phyloP scores from a whole-genome alignment of 331 rosid genomes.

The Quercus phellos region DNA sequence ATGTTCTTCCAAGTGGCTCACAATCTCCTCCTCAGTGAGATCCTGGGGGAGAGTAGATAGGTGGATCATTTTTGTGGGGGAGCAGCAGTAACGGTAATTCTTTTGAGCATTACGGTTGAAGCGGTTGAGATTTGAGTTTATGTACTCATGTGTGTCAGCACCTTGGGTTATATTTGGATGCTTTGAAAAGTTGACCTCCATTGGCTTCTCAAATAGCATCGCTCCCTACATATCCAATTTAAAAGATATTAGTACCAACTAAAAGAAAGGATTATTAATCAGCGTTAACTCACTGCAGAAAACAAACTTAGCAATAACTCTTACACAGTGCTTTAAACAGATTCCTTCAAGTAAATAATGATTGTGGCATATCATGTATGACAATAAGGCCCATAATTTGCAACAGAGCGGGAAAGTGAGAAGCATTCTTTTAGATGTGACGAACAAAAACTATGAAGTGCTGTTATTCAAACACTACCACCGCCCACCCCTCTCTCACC shows the following conservation, averaged over 20 bases:
- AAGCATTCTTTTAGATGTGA: neutral
- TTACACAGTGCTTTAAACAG: neutral
- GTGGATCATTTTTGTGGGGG: conserved; percentile 91
- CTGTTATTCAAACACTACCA: too few species aligned
- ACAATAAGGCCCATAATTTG: neutral
- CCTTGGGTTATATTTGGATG: conserved; percentile 86
- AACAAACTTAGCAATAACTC: neutral
- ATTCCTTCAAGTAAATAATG: neutral
- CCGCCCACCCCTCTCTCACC: too few species aligned
- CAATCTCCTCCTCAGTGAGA: conserved; percentile 75
- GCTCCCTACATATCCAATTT: conserved; percentile 55
- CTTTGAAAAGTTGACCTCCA: conserved; percentile 95
- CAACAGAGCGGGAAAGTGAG: neutral
- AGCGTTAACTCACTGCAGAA: neutral
- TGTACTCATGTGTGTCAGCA: conserved; percentile 84
- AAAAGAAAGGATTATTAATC: neutral
- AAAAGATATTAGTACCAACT: conserved; percentile 2
- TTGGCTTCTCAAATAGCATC: conserved; percentile 73
- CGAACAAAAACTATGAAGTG: neutral
- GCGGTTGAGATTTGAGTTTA: conserved; percentile 89
- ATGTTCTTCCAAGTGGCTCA: conserved; percentile 70
- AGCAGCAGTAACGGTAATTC: conserved; percentile 96
- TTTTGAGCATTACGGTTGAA: conserved; percentile 95
- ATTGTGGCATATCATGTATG: neutral
- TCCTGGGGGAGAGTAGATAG: conserved; percentile 87